Evolutionary conservation across 768 basidiomycete species (phyloP).

Genomic region (Mycena galopus): DNA sequence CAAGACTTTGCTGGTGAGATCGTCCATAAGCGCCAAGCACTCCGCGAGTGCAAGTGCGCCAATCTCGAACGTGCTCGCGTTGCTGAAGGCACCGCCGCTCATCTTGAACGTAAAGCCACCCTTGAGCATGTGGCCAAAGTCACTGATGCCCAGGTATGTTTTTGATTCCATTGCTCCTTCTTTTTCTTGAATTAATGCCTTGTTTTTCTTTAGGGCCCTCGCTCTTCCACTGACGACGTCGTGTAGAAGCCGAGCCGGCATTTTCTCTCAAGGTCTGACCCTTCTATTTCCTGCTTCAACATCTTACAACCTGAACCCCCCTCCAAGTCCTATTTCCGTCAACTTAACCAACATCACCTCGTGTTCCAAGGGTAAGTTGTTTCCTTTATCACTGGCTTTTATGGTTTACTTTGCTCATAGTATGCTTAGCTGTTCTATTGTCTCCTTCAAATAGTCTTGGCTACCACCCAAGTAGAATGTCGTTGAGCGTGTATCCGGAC

Average conservation of each 20-base stretch:
- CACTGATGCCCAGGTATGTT: not conserved
- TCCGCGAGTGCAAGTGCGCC: not conserved
- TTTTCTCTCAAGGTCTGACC: not conserved
- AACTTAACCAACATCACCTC: not conserved
- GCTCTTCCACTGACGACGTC: not conserved
- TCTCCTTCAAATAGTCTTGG: not conserved
- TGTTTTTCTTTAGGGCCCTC: not conserved
- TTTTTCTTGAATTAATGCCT: too few relatives aligned
- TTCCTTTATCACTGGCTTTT: not conserved
- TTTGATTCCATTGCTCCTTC: not conserved
- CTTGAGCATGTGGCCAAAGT: not conserved
- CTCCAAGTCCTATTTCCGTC: not conserved
- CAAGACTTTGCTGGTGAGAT: constrained; percentile 5
- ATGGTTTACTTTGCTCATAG: not conserved
- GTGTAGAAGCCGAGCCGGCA: not conserved
- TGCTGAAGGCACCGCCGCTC: not conserved
- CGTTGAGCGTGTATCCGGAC: not conserved
- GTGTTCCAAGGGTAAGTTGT: not conserved
- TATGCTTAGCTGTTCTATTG: not conserved
- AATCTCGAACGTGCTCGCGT: not conserved
- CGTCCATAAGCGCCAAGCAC: not conserved
- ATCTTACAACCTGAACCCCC: not conserved
- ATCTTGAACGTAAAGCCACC: not conserved
- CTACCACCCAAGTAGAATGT: not conserved
- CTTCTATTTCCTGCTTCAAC: not conserved